Base-by-base conservation (phyloP, 2,329 filamentous ascomycete species). In the Fusarium mexicanum region DNA sequence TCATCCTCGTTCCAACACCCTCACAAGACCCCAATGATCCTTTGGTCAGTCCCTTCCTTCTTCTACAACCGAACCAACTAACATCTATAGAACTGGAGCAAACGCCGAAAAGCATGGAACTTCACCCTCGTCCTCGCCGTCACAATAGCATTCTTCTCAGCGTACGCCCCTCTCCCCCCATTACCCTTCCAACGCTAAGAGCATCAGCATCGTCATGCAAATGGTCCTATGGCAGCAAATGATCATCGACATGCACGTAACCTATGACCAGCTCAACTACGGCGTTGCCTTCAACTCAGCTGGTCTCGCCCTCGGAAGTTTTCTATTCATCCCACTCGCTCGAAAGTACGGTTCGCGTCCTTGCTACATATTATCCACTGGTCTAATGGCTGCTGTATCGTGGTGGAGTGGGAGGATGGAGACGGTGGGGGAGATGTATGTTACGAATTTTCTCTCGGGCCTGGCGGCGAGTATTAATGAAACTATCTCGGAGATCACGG, bases 401-500 rank as follows among this genome's bases (percentile, higher is more conserved):
- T 74, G 66, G 59, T 74, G 70, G 70, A 67, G 62, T 12, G 62
- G 53, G 1, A n/a, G 54, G 7, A 67, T 68, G 65, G 13, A 60
- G 22, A 54, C 54, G 8, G 53, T 67, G 16, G 44, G 22, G 12
- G 77, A 81, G 46, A 26, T 81, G 13, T 77, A 76, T 31, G 22
- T 77, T 2, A 78, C 74, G 11, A 78, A 78, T 13, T 40, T 80
- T 3, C 55, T 82, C 0, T 78, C 78, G 22, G 83, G 83, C 0
- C 53, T 85, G 20, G 82, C 82, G 2, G 81, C 80, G 14, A 79
- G 82, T 3, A 81, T 81, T 0, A 84, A 84, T 46, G 83, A 84
- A 61, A 80, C 81, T 4, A 80, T 81, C 6, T 79, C 79, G 0
- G 80, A 84, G 57, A 84, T 85, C 65, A 85, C 81, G 2, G 48